A percentile compares a stretch with the other conserved stretches of the same genome.
phyloP scores from a whole-genome alignment of 148 eudicot genomes.

The Fallopia convolvulus region DNA sequence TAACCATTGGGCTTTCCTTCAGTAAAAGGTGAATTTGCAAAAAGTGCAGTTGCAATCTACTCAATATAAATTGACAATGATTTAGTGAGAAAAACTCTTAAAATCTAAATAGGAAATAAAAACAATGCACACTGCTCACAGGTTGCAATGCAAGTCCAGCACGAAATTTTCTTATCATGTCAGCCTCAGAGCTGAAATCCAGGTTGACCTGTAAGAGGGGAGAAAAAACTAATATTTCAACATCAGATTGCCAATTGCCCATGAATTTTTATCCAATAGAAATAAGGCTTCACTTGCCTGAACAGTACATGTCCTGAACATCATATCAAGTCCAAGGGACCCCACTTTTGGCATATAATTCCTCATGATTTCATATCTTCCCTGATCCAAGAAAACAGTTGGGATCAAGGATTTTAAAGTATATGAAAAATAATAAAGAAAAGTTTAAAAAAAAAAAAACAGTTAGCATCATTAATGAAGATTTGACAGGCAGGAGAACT shows the following conservation, averaged over 20 bases:
- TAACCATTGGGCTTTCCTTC: conserved; percentile 97
- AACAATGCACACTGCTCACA: conserved; percentile 37
- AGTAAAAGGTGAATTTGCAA: conserved; percentile 97
- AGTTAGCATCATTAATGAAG: background rate
- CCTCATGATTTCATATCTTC: conserved; percentile 93
- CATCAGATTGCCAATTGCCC: conserved; percentile 3
- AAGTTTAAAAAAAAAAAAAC: background rate
- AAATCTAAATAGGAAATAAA: conserved; percentile 5
- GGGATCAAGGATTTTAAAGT: background rate
- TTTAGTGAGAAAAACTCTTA: background rate
- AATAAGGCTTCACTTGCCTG: conserved; percentile 50
- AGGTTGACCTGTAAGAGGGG: conserved; percentile 59
- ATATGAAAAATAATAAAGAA: background rate
- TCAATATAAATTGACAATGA: conserved; percentile 12
- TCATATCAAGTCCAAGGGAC: conserved; percentile 93
- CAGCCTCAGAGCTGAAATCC: conserved; percentile 92
- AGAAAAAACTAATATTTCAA: conserved; percentile 9
- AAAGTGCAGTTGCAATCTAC: conserved; percentile 89
- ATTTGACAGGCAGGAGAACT: background rate
- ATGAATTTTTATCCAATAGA: background rate
- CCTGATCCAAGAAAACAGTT: conserved; percentile 42
- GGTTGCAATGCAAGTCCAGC: conserved; percentile 98
- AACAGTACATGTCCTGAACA: conserved; percentile 97
- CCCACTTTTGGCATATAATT: conserved; percentile 99
- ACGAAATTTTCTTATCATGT: conserved; percentile 92